Evolutionary conservation across 768 basidiomycete genomes (phyloP), one percentile per base, ranked within the genome.

Genomic region (Galerina marginata): DNA sequence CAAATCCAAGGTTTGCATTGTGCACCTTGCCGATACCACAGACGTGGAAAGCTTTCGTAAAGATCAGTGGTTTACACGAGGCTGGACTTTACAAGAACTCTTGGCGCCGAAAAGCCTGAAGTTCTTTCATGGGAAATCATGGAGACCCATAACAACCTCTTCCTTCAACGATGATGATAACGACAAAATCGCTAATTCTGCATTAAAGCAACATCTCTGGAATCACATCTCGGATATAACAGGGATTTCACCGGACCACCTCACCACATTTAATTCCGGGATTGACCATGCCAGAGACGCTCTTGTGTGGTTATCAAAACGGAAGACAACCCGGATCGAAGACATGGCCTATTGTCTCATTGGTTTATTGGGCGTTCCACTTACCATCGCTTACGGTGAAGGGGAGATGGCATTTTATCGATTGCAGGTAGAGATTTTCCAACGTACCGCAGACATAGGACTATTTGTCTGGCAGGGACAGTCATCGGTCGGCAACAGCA

Each of bases 1-100:
- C 6, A 7, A 26, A 23, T 43, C 59, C 10, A 3, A 38, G 10
- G 15, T 29, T 12, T 60, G 59, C 45, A 49, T 60, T 37, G 48
- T 53, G 5, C 54, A 60, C 36, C 46, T 60, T 36, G 52, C 37
- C 0, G 52, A 45, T 9, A 60, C 59, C 14, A 16, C 23, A 0
- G 9, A 14, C 9, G 2, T 48, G 7, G 3, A 3, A 29, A 29
- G 29, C 29, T 29, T 29, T 29, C 29, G 6, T 29, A 29, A 29
- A 29, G 29, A 29, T 29, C 29, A 3, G 29, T 29, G 29, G 29
- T 29, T 29, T 29, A 29, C 29, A 14, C 43, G 59, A 14, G 59
- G 38, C 7, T 60, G 59, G 59, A 54, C 52, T 11, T 16, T 54
- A 38, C 51, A 54, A 39, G 59, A 60, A 25, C 46, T 60, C 9